These are phyloP conservation scores for Pelargonium fulgidum DNA, from an alignment of 441 rosid genomes.

Conservation along the genomic window DNA sequence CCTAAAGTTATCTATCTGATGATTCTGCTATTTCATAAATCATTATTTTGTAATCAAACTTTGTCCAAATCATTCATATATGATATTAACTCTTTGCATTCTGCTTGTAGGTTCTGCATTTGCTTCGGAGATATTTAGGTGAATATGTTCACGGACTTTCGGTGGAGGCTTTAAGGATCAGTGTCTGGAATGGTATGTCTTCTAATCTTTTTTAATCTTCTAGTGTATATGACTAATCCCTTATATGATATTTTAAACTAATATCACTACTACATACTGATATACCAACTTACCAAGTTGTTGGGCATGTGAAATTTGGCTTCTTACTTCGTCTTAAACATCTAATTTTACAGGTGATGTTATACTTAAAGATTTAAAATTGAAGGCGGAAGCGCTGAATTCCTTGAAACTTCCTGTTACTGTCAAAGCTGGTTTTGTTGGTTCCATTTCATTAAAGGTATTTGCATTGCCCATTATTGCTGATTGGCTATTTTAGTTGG, in stretches of 20 bases:
- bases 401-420: slow-evolving; percentile 82
- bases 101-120: slow-evolving; percentile 67
- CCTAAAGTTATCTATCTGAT: too few species aligned
- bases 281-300: background rate
- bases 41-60: background rate
- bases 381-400: slow-evolving; percentile 92
- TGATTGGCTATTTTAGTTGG: background rate
- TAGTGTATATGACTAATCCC: slow-evolving; percentile 8
- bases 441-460: slow-evolving; percentile 89
- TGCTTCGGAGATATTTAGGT: slow-evolving; percentile 95
- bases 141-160: slow-evolving; percentile 97
- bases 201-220: slow-evolving; percentile 2
- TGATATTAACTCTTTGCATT: background rate
- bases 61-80: background rate
- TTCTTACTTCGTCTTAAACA: background rate
- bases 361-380: slow-evolving; percentile 81
- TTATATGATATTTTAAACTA: slow-evolving; percentile 13
- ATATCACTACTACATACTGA: slow-evolving; percentile 1
- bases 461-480: background rate
- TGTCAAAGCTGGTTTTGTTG: slow-evolving; percentile 96
- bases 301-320: background rate
- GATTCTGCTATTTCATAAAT: too few species aligned
- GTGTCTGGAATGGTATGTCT: slow-evolving; percentile 91
- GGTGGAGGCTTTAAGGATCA: slow-evolving; percentile 80
- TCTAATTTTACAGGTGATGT: slow-evolving; percentile 64